phyloP scores from a whole-genome alignment of 2,329 filamentous ascomycete genomes.

The Penicillium vulpinum region DNA sequence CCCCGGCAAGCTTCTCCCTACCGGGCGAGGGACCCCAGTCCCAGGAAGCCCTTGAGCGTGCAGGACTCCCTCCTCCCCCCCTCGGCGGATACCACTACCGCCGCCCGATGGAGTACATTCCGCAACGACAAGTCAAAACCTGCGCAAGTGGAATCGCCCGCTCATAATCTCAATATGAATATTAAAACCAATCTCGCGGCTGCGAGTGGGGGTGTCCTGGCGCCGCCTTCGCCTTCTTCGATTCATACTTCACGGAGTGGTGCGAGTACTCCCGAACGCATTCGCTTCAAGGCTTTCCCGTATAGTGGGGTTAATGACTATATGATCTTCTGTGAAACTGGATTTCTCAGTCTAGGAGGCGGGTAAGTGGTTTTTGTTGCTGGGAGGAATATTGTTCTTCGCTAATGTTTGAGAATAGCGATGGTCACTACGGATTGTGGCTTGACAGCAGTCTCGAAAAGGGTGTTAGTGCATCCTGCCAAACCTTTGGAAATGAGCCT shows the following conservation, averaged over 20 bases:
- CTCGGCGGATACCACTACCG: slow-evolving; percentile 63
- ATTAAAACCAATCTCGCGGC: slow-evolving; percentile 26
- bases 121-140: slow-evolving; percentile 35
- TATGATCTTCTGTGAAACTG: slow-evolving; percentile 86
- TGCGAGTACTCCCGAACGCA: slow-evolving; percentile 65
- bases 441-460: slow-evolving; percentile 80
- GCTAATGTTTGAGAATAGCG: slow-evolving; percentile 40
- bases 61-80: slow-evolving; percentile 68
- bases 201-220: slow-evolving; percentile 25
- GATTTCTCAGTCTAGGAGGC: slow-evolving; percentile 83
- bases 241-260: slow-evolving; percentile 41
- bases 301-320: slow-evolving; percentile 97
- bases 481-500: slow-evolving; percentile 93
- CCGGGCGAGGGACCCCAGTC: slow-evolving; percentile 22
- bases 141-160: slow-evolving; percentile 12
- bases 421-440: slow-evolving; percentile 92
- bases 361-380: slow-evolving; percentile 50
- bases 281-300: slow-evolving; percentile 95
- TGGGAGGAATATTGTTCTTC: neutral
- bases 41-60: slow-evolving; percentile 49
- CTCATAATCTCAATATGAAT: slow-evolving; percentile 26
- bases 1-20: slow-evolving; percentile 18
- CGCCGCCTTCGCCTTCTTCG: slow-evolving; percentile 27
- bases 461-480: slow-evolving; percentile 78
- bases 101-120: slow-evolving; percentile 61